A percentile compares a stretch with the other conserved stretches of the same genome.
phyloP scores from a whole-genome alignment of 2,329 filamentous ascomycete genomes.

The Allantophomopsis lycopodina region DNA sequence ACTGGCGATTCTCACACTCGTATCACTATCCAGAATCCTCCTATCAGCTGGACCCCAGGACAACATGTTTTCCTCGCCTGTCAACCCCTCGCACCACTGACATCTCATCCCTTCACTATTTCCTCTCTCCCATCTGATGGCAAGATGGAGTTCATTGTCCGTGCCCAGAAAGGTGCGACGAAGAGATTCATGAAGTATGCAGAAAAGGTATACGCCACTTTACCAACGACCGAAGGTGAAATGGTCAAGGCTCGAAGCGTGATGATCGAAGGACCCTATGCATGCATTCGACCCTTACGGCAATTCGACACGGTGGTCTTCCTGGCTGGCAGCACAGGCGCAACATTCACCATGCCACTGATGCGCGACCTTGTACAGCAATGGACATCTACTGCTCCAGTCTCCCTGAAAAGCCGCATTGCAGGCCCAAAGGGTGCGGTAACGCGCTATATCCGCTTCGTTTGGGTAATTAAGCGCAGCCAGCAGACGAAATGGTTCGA shows the following conservation, averaged over 20 bases:
- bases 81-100: conserved; percentile 39
- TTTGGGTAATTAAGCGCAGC: conserved; percentile 44
- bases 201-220: conserved; percentile 21
- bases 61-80: conserved; percentile 50
- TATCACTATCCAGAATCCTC: conserved; percentile 38
- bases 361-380: conserved; percentile 52
- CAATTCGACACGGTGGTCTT: conserved; percentile 49
- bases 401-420: conserved; percentile 7
- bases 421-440: conserved; percentile 17
- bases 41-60: conserved; percentile 43
- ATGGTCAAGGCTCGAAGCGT: conserved; percentile 20
- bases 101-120: conserved; percentile 53
- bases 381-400: conserved; percentile 22
- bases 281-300: conserved; percentile 31
- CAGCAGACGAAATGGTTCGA: conserved; percentile 38
- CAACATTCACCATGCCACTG: conserved; percentile 79
- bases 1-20: conserved; percentile 40
- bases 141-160: conserved; percentile 40
- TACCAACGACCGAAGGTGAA: conserved; percentile 8
- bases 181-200: conserved; percentile 34
- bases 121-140: conserved; percentile 38
- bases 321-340: conserved; percentile 44
- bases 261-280: conserved; percentile 39
- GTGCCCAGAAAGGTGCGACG: conserved; percentile 37
- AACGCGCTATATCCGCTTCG: conserved; percentile 35